Percentiles rank a stretch among this genome's conserved stretches.
Evolutionary conservation across 257 asterid genomes (phyloP).

Genomic region (Petrea volubilis): DNA sequence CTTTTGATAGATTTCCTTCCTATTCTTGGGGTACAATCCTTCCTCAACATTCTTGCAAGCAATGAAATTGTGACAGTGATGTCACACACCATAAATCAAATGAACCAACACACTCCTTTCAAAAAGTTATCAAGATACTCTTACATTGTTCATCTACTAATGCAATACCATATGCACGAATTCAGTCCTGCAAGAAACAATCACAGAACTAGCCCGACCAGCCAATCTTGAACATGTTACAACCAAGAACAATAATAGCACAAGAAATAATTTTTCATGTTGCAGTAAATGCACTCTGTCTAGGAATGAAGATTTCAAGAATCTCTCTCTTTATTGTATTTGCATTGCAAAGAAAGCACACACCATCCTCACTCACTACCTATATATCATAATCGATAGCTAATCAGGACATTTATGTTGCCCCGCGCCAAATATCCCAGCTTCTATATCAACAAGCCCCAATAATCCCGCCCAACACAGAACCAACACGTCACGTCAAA

Average conservation of each 20-base stretch:
- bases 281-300: neutral
- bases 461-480: neutral
- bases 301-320: neutral
- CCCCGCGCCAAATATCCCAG: neutral
- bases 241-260: neutral
- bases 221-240: neutral
- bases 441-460: neutral
- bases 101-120: neutral
- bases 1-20: neutral
- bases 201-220: neutral
- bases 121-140: neutral
- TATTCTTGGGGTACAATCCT: neutral
- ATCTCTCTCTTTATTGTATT: neutral
- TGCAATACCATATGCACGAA: neutral
- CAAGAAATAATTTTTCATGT: neutral
- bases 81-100: neutral
- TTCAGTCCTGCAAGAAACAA: conserved; percentile 1
- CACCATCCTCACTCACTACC: neutral
- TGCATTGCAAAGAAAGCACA: conserved; percentile 19
- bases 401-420: neutral
- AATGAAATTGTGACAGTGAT: neutral
- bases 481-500: neutral
- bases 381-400: neutral
- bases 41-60: neutral
- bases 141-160: neutral